phyloP scores from a whole-genome alignment of 2,329 filamentous ascomycete genomes.

The Trichoderma sp. region DNA sequence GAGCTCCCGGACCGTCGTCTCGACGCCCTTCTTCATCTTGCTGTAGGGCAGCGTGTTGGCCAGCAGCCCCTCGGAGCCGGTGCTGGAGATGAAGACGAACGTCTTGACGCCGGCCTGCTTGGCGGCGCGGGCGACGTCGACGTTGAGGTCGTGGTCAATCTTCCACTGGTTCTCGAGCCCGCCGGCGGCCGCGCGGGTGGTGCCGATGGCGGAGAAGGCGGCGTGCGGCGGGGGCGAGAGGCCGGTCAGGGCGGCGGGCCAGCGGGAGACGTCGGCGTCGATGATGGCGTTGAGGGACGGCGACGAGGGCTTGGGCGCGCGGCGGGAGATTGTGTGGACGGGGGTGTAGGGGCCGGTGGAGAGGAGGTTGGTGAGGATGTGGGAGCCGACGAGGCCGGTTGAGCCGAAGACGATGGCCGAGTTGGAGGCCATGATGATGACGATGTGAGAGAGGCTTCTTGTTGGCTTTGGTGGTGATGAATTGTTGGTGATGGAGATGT shows the following conservation, averaged over 20 bases:
- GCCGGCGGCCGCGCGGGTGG: conserved; percentile 75
- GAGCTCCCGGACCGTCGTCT: conserved; percentile 71
- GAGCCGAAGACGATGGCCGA: conserved; percentile 60
- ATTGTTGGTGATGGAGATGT: background rate
- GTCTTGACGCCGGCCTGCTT: conserved; percentile 71
- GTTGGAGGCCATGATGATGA: conserved; percentile 17
- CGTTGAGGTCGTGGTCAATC: conserved; percentile 85
- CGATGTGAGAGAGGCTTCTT: too few relatives aligned
- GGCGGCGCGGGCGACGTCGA: conserved; percentile 75
- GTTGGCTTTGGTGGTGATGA: background rate
- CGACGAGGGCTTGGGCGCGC: conserved; percentile 57
- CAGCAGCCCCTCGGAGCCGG: conserved; percentile 49
- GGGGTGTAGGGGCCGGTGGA: conserved; percentile 53
- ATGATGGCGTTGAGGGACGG: conserved; percentile 64
- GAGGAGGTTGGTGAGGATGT: conserved; percentile 72
- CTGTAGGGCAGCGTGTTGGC: conserved; percentile 52
- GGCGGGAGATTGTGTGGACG: conserved; percentile 68
- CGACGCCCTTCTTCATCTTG: conserved; percentile 84
- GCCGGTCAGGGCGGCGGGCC: conserved; percentile 62
- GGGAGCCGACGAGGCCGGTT: conserved; percentile 69
- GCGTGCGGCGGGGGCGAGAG: conserved; percentile 60
- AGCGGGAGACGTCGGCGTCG: conserved; percentile 68
- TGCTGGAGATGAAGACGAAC: conserved; percentile 74
- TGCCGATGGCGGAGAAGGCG: conserved; percentile 79
- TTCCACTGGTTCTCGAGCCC: conserved; percentile 78